Conservation (phyloP, 1,284 basidiomycete species). For the Leccinum variabile region DNA sequence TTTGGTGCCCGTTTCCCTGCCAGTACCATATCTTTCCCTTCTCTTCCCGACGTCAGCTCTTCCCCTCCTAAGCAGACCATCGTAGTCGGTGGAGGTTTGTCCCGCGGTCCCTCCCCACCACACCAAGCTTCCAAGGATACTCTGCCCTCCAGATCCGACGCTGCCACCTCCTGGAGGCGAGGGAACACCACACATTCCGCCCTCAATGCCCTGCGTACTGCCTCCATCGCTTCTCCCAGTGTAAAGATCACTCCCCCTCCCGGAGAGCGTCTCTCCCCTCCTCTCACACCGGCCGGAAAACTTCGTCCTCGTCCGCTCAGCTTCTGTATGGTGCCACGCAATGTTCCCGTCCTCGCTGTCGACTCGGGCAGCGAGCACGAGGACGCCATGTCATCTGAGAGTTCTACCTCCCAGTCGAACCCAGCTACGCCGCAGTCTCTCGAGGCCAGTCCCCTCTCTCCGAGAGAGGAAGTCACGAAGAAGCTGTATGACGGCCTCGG, state of each 20-base stretch:
- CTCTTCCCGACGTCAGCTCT: slow-evolving; percentile 37
- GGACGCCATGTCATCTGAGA: slow-evolving; percentile 53
- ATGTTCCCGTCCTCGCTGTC: slow-evolving; percentile 56
- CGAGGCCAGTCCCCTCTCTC: slow-evolving; percentile 58
- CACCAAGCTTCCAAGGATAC: slow-evolving; percentile 36
- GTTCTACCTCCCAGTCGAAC: slow-evolving; percentile 54
- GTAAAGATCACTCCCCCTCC: slow-evolving; percentile 74
- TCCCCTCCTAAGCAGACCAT: slow-evolving; percentile 63
- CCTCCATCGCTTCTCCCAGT: slow-evolving; percentile 51
- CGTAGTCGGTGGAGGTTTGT: slow-evolving; percentile 69
- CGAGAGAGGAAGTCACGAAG: slow-evolving; percentile 77
- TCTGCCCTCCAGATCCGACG: slow-evolving; percentile 69
- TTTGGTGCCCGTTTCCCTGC: slow-evolving; percentile 60
- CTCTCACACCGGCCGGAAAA: slow-evolving; percentile 41
- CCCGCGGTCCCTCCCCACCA: slow-evolving; percentile 54
- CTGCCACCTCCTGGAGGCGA: slow-evolving; percentile 75
- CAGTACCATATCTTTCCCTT: slow-evolving; percentile 43
- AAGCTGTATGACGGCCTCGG: slow-evolving; percentile 83
- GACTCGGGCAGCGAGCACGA: slow-evolving; percentile 59
- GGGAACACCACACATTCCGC: slow-evolving; percentile 68
- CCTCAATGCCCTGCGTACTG: slow-evolving; percentile 60
- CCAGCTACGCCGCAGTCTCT: slow-evolving; percentile 74
- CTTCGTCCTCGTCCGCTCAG: slow-evolving; percentile 69
- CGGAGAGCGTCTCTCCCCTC: slow-evolving; percentile 54
- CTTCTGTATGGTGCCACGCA: slow-evolving; percentile 53